Percentiles rank a stretch among this genome's conserved stretches.
Evolutionary conservation across 192 early-diverging fungal species (phyloP).

Genomic region (Diversispora epigaea): DNA sequence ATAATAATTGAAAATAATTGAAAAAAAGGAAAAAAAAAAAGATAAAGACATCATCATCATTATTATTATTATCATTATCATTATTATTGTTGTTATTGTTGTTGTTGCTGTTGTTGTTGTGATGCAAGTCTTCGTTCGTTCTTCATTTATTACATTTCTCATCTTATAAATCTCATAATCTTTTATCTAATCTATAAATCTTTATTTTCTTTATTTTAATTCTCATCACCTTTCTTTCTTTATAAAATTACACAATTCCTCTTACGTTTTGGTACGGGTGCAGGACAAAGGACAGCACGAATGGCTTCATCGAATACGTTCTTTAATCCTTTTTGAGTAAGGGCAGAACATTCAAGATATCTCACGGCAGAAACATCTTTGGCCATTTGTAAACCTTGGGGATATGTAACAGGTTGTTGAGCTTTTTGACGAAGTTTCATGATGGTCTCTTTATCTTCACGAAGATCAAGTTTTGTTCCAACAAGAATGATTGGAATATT

Average conservation of each 20-base stretch:
- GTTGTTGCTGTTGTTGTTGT: too few species aligned
- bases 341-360: conserved; percentile 96
- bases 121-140: too few species aligned
- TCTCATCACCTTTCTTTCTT: conserved; percentile 11
- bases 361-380: conserved; percentile 89
- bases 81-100: too few species aligned
- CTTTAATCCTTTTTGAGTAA: conserved; percentile 97
- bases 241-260: conserved; percentile 81
- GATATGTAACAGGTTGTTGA: conserved; percentile 84
- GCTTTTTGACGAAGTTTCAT: conserved; percentile 84
- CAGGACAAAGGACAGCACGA: conserved; percentile 83
- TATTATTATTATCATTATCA: too few species aligned
- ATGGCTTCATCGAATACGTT: conserved; percentile 99
- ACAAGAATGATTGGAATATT: conserved; percentile 91
- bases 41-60: too few species aligned
- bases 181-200: too few species aligned
- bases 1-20: too few species aligned
- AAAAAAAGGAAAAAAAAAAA: too few species aligned
- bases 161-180: too few species aligned
- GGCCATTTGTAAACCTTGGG: conserved; percentile 83
- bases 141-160: too few species aligned
- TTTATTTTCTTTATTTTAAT: background rate
- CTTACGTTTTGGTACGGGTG: conserved; percentile 59
- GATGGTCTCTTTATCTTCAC: conserved; percentile 90
- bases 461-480: conserved; percentile 96